These are phyloP conservation scores for Didymellaceae sp. DNA, from an alignment of 2,329 filamentous ascomycete genomes.

Conservation along the genomic window DNA sequence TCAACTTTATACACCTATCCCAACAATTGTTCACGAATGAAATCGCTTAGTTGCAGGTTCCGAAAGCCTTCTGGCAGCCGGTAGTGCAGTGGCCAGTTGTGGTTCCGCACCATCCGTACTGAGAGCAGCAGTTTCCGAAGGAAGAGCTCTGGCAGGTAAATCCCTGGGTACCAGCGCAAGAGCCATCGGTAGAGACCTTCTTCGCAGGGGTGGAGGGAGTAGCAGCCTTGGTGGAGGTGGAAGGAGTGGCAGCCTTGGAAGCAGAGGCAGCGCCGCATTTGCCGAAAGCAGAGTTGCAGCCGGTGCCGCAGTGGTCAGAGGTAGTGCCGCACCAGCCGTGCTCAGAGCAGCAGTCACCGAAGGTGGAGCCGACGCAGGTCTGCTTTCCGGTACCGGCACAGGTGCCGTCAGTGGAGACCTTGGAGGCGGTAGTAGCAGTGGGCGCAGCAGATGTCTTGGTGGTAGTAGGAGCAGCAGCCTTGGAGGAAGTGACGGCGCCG, in stretches of 20 bases:
- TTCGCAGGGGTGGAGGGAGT: conserved; percentile 14
- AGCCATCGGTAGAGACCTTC: conserved; percentile 36
- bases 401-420: conserved; percentile 50
- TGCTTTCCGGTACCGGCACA: conserved; percentile 51
- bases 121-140: conserved; percentile 56
- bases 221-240: conserved; percentile 10
- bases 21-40: background rate
- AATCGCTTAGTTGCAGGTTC: conserved; percentile 30
- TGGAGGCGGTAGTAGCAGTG: conserved; percentile 23
- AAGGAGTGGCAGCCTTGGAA: conserved; percentile 5
- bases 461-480: conserved; percentile 3
- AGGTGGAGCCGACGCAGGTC: conserved; percentile 53
- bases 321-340: conserved; percentile 5
- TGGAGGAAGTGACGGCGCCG: conserved; percentile 10
- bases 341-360: conserved; percentile 53
- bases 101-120: conserved; percentile 49
- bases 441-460: conserved; percentile 2
- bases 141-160: conserved; percentile 51
- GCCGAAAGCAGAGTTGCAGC: conserved; percentile 44
- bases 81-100: conserved; percentile 37
- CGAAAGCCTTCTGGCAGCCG: conserved; percentile 43
- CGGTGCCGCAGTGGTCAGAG: conserved; percentile 36
- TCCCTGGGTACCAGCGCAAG: conserved; percentile 31
- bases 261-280: conserved; percentile 28
- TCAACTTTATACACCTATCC: no score